These are phyloP conservation scores for Jatropha multifida DNA, from an alignment of 441 rosid genomes.

Conservation along the genomic window DNA sequence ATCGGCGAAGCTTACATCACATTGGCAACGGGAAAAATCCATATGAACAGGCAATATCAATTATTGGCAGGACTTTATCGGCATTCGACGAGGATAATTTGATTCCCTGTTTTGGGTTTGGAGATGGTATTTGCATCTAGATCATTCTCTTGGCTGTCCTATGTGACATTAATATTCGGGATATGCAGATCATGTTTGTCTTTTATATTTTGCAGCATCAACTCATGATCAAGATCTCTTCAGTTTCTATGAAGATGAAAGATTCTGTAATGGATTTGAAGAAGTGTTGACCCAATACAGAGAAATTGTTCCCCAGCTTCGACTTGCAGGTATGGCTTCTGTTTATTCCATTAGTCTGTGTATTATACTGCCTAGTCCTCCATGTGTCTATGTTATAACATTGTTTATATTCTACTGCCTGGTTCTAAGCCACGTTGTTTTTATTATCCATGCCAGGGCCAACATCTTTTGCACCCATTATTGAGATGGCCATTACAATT, in stretches of 20 bases:
- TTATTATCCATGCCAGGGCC: constrained; percentile 55
- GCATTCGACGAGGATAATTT: constrained; percentile 77
- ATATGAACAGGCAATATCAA: constrained; percentile 80
- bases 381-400: not conserved
- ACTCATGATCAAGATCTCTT: constrained; percentile 94
- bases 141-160: not conserved
- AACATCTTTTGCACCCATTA: constrained; percentile 89
- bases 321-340: constrained; percentile 62
- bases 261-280: constrained; percentile 76
- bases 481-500: constrained; percentile 86
- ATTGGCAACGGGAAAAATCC: constrained; percentile 63
- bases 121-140: constrained; percentile 55
- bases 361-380: too few species aligned
- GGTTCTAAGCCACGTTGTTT: constrained; percentile 7
- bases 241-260: constrained; percentile 59
- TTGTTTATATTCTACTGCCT: not conserved
- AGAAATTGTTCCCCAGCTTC: constrained; percentile 70
- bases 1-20: constrained; percentile 62
- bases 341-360: not conserved
- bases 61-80: constrained; percentile 73
- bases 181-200: constrained; percentile 20
- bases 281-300: constrained; percentile 64
- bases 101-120: constrained; percentile 84
- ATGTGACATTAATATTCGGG: constrained; percentile 8
- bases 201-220: constrained; percentile 46